Conservation (phyloP, 495 filamentous ascomycete species). For the Penicillium egyptiacum region DNA sequence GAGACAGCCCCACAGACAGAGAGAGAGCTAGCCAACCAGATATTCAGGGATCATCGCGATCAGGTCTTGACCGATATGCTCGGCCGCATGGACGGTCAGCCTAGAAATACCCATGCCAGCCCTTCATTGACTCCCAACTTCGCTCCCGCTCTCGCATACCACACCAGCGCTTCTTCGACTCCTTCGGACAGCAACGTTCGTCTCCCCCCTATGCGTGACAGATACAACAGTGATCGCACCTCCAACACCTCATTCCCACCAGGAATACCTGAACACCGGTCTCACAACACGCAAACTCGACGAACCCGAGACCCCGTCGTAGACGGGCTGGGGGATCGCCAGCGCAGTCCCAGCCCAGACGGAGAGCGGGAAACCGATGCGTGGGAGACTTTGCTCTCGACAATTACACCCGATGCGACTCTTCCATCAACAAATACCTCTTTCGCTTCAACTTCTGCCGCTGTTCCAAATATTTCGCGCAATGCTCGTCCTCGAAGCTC, state of each 20-base stretch:
- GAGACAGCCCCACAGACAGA: background rate
- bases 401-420: slow-evolving; percentile 75
- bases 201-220: slow-evolving; percentile 28
- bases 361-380: slow-evolving; percentile 53
- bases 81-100: slow-evolving; percentile 18
- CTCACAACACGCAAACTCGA: slow-evolving; percentile 23
- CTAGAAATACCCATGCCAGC: background rate
- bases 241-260: slow-evolving; percentile 3
- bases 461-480: slow-evolving; percentile 33
- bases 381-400: slow-evolving; percentile 80
- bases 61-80: slow-evolving; percentile 28
- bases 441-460: slow-evolving; percentile 66
- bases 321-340: slow-evolving; percentile 81
- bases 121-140: slow-evolving; percentile 46
- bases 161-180: slow-evolving; percentile 28
- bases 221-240: slow-evolving; percentile 22
- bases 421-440: slow-evolving; percentile 79
- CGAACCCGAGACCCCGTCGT: slow-evolving; percentile 32
- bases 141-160: slow-evolving; percentile 45
- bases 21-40: slow-evolving; percentile 22
- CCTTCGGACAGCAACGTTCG: slow-evolving; percentile 24
- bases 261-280: slow-evolving; percentile 25
- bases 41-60: slow-evolving; percentile 37
- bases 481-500: slow-evolving; percentile 36
- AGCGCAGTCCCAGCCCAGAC: slow-evolving; percentile 77